Evolutionary conservation across 352 stramenopile species (phyloP).

Genomic region (Phytophthora hybrid): DNA sequence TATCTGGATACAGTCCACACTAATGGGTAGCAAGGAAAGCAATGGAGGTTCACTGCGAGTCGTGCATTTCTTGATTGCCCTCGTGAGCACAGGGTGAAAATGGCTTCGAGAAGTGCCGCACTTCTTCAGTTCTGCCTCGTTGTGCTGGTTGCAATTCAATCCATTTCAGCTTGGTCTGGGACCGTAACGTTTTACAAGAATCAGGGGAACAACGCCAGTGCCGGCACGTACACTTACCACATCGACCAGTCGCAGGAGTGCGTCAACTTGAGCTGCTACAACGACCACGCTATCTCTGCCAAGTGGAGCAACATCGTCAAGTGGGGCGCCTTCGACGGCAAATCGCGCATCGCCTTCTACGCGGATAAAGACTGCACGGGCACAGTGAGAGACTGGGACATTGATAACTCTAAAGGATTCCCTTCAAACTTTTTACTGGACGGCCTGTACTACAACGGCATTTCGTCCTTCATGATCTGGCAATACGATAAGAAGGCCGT

Average conservation of each 20-base stretch:
- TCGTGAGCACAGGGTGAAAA: background rate
- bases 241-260: constrained; percentile 32
- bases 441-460: constrained; percentile 36
- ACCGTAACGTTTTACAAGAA: constrained; percentile 38
- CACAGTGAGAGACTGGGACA: constrained; percentile 23
- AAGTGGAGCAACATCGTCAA: constrained; percentile 32
- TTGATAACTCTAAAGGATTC: constrained; percentile 22
- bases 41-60: background rate
- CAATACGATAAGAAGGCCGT: constrained; percentile 20
- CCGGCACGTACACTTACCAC: constrained; percentile 29
- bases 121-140: background rate
- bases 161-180: constrained; percentile 11
- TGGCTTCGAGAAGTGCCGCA: background rate
- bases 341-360: constrained; percentile 41
- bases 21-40: background rate
- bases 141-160: background rate
- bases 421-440: constrained; percentile 35
- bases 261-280: constrained; percentile 44
- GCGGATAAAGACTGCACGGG: constrained; percentile 34
- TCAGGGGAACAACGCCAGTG: constrained; percentile 3
- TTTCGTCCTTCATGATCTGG: constrained; percentile 48
- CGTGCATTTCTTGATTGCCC: background rate
- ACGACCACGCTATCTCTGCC: constrained; percentile 33
- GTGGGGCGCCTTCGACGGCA: constrained; percentile 19
- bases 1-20: background rate